These are phyloP conservation scores for Apiospora phragmitis DNA, from an alignment of 2,329 filamentous ascomycete species.

Conservation along the genomic window DNA sequence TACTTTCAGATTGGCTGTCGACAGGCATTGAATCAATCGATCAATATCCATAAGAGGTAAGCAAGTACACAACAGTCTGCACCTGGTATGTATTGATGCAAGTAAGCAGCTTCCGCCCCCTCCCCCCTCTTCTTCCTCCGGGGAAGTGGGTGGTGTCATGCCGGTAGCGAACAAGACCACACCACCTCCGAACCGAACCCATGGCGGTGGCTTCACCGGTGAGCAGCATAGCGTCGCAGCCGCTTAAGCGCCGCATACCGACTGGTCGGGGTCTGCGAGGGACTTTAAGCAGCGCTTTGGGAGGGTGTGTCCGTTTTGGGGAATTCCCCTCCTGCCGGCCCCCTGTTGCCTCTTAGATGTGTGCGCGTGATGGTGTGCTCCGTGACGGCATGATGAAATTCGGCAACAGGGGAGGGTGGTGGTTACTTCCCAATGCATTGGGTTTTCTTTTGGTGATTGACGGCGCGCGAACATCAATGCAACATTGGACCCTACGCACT, in stretches of 20 bases:
- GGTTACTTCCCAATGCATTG: not conserved
- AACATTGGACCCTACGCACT: not conserved
- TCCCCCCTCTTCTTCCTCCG: not conserved
- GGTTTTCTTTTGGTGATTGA: not conserved
- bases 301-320: not conserved
- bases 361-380: not conserved
- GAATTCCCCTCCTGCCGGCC: not conserved
- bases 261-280: constrained; percentile 4
- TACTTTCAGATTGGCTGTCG: not conserved
- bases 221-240: constrained; percentile 10
- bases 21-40: not conserved
- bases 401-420: not conserved
- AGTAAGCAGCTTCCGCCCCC: not conserved
- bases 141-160: constrained; percentile 2
- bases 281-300: not conserved
- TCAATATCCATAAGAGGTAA: not conserved
- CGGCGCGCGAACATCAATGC: not conserved
- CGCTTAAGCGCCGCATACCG: constrained; percentile 10
- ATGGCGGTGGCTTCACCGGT: constrained; percentile 10
- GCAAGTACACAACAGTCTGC: too few relatives aligned
- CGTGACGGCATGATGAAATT: not conserved
- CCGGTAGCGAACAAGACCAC: not conserved
- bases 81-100: not conserved
- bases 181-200: not conserved
- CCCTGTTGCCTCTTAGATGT: not conserved